These are phyloP conservation scores for Fusarium siculi DNA, from an alignment of 2,329 filamentous ascomycete genomes.

Conservation along the genomic window DNA sequence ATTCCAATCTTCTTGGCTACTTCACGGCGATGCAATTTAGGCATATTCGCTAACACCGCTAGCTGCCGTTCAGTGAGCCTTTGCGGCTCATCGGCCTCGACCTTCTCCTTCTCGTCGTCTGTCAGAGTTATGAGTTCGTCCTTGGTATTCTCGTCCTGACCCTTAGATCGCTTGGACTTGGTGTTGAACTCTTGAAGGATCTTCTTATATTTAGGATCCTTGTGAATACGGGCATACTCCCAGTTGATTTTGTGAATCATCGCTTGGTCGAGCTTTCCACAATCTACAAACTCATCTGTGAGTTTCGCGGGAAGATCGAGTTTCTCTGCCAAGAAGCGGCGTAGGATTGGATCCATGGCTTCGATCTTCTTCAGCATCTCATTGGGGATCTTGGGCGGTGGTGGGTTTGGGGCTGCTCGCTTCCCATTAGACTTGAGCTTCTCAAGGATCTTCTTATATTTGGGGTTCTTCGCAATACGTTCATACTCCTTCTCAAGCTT, in stretches of 20 bases:
- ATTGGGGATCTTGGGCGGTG: not conserved
- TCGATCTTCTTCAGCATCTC: not conserved
- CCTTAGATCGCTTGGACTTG: not conserved
- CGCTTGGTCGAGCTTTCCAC: not conserved
- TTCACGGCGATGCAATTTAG: accelerated
- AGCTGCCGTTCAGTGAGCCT: not conserved
- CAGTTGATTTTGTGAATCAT: slow-evolving; percentile 5
- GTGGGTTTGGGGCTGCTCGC: not conserved
- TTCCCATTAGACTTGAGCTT: not conserved
- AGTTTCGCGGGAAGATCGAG: not conserved
- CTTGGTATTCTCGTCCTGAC: no score
- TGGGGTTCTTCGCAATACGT: not conserved
- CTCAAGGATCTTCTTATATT: not conserved
- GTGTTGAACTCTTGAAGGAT: not conserved
- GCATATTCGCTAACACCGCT: not conserved
- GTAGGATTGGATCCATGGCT: not conserved
- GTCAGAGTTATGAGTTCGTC: not conserved
- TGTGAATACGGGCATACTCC: not conserved
- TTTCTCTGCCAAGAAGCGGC: not conserved
- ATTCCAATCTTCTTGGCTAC: not conserved
- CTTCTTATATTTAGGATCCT: not conserved
- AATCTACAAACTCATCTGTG: not conserved
- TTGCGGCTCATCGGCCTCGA: not conserved
- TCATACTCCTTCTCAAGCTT: slow-evolving; percentile 10
- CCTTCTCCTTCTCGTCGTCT: not conserved